These are phyloP conservation scores for Oemleria cerasiformis DNA, from an alignment of 306 rosid genomes.

Conservation along the genomic window DNA sequence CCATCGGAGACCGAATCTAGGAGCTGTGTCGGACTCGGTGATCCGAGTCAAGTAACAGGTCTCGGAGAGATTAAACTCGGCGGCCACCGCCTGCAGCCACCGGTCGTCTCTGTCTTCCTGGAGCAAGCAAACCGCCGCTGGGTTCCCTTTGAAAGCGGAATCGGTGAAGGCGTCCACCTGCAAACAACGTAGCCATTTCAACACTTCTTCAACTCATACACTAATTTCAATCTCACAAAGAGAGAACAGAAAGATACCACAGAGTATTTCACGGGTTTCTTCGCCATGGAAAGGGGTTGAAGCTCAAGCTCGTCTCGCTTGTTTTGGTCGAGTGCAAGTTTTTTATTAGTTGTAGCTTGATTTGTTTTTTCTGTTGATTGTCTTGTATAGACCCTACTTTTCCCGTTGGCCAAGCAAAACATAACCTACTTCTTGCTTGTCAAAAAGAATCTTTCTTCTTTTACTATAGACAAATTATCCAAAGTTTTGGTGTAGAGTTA, in stretches of 20 bases:
- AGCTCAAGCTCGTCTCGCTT: too few relatives aligned
- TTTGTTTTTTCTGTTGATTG: too few relatives aligned
- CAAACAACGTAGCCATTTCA: background rate
- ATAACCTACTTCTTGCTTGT: too few relatives aligned
- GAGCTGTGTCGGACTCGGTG: constrained; percentile 25
- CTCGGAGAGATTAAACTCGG: constrained; percentile 53
- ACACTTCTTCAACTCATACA: background rate
- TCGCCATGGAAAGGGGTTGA: background rate
- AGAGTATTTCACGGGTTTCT: constrained; percentile 44
- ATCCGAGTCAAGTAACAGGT: constrained; percentile 48
- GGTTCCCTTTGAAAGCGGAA: constrained; percentile 68
- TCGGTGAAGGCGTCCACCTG: constrained; percentile 75
- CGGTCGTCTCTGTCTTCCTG: constrained; percentile 51
- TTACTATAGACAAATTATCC: too few relatives aligned
- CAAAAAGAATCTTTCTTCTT: too few relatives aligned
- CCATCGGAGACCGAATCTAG: constrained; percentile 73
- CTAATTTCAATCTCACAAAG: background rate
- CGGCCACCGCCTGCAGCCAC: constrained; percentile 63
- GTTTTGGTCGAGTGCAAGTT: too few relatives aligned
- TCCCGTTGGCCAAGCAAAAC: too few relatives aligned
- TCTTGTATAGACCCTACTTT: too few relatives aligned
- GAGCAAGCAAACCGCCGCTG: constrained; percentile 66
- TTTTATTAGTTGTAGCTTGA: too few relatives aligned
- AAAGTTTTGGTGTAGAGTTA: too few relatives aligned
- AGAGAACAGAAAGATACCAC: constrained; percentile 39